Base-by-base conservation (phyloP, 306 rosid genomes). In the Morella rubra region DNA sequence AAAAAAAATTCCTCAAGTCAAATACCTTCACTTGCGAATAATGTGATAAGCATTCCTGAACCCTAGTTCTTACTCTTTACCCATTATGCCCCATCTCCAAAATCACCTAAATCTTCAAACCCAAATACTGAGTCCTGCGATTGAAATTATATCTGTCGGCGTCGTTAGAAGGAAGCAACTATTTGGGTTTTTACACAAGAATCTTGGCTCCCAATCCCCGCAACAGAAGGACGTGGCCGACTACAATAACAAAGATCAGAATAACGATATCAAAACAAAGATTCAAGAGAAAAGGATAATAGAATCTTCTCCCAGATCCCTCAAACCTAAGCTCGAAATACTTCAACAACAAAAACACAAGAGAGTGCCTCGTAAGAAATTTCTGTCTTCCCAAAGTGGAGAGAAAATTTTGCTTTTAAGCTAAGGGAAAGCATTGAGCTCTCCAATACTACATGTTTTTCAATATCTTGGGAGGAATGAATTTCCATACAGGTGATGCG, bases 181-280 rank as follows among this genome's bases (percentile, higher is more conserved):
- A 27, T 27, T 27, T 27, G 32, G 32, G 2, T 27, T 27, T 27
- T 27, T 27, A 27, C 97, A 95, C 85, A 87, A 86, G 79, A 85
- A 85, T 37, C 73, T 79, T 27, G 78, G 71, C 69, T 22, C 81
- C 1, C 71, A 79, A 42, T 71, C 84, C 13, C 37, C 69, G 8
- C 19, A 61, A 20, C 60, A 85, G 8, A 70, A 58, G 1, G 77
- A 82, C 75, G 84, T 55, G 73, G 68, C 19, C 55, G 70, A 56
- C 24, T 76, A 52, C 0, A 41, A 41, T 1, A 75, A 79, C 4
- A 46, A 19, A 3, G 27, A 56, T 27, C n/a, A 20, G 8, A 9
- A 16, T 7, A n/a, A 40, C 22, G 44, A 5, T 42, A 20, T 54
- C 8, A 78, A 58, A 2, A 59, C 85, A 51, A 84, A 78, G 69